Conservation (phyloP, 176 grass and related monocot species). For the Carex myosuroides region DNA sequence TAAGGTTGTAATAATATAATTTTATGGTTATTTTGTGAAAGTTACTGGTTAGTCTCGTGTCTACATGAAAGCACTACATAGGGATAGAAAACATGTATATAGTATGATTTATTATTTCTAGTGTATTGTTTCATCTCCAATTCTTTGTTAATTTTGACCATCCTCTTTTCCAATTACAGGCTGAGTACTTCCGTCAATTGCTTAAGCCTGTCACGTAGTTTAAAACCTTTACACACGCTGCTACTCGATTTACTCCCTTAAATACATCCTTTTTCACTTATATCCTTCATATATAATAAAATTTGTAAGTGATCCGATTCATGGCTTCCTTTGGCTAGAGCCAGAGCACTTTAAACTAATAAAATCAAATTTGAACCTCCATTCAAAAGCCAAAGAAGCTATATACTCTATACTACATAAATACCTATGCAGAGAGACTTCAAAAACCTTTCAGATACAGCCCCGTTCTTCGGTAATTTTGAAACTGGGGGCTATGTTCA, state of each 20-base stretch:
- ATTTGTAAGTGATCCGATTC: constrained; percentile 13
- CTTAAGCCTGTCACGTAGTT: constrained; percentile 92
- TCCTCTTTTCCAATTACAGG: constrained; percentile 39
- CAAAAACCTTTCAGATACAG: constrained; percentile 34
- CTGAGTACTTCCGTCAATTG: constrained; percentile 91
- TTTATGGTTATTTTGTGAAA: not conserved
- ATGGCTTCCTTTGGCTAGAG: constrained; percentile 39
- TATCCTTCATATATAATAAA: constrained; percentile 6
- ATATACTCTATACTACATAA: constrained; percentile 1
- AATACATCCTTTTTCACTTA: constrained; percentile 1
- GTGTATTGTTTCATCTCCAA: not conserved
- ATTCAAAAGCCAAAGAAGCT: not conserved
- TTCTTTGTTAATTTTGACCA: not conserved
- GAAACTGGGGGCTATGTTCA: constrained; percentile 28
- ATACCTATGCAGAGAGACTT: constrained; percentile 61
- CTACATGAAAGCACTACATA: not conserved
- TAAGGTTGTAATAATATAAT: not conserved
- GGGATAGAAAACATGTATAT: not conserved
- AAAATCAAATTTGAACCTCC: not conserved
- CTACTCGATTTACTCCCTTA: constrained; percentile 14
- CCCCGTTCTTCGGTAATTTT: constrained; percentile 22
- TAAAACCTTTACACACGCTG: constrained; percentile 12
- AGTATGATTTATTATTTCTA: not conserved
- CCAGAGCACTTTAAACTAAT: not conserved
- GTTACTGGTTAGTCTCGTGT: not conserved